Evolutionary conservation across 345 rosid species (phyloP).

Genomic region (Rubroshorea leprosula): DNA sequence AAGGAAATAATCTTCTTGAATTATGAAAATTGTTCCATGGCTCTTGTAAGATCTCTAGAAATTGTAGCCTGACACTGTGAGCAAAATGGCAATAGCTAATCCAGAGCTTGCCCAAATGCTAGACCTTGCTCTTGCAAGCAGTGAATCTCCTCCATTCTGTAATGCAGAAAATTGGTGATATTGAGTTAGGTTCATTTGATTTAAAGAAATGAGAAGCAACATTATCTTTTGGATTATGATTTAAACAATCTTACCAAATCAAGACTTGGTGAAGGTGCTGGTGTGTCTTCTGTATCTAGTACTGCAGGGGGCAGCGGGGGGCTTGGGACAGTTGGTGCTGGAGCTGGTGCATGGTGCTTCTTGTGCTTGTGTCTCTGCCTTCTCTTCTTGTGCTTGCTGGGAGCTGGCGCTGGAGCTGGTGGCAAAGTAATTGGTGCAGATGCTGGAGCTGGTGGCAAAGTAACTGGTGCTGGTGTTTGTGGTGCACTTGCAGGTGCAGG

Average conservation of each 20-base stretch:
- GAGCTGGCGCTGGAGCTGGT: constrained; percentile 54
- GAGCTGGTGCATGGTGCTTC: constrained; percentile 66
- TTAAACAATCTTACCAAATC: constrained; percentile 58
- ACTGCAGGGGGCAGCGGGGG: constrained; percentile 84
- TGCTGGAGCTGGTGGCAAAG: constrained; percentile 27
- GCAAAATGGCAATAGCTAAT: constrained; percentile 40
- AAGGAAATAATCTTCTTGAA: constrained; percentile 22
- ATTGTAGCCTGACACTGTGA: constrained; percentile 40
- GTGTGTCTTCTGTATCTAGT: constrained; percentile 52
- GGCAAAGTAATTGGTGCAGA: constrained; percentile 44
- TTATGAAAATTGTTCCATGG: constrained; percentile 10
- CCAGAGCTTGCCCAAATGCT: constrained; percentile 45
- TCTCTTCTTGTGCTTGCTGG: constrained; percentile 49
- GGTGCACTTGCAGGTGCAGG: constrained; percentile 34
- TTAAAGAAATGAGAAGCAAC: not conserved
- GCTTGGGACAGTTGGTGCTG: constrained; percentile 62
- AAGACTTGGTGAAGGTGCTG: constrained; percentile 75
- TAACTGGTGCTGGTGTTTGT: constrained; percentile 30
- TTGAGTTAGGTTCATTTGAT: constrained; percentile 9
- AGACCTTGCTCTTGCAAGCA: constrained; percentile 36
- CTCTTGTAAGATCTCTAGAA: constrained; percentile 27
- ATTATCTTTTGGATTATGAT: too few relatives aligned
- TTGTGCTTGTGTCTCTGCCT: constrained; percentile 53
- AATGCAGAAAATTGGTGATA: constrained; percentile 16
- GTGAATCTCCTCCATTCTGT: constrained; percentile 58